Base-by-base conservation (phyloP, 2,329 filamentous ascomycete species). In the Diaporthe sp. region DNA sequence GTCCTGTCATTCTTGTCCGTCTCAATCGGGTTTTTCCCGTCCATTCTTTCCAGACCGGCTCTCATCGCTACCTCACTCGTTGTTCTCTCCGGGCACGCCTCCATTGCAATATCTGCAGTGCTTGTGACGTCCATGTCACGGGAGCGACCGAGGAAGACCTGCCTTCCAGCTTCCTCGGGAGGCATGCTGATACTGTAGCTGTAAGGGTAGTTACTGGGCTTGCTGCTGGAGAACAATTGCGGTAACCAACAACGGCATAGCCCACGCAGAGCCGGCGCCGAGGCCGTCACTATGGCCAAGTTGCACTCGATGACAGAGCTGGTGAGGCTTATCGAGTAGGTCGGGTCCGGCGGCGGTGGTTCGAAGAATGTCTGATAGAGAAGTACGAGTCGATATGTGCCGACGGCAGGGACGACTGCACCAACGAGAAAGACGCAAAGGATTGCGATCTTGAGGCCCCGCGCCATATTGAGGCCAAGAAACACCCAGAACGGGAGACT, bases 401-500 rank as follows among this genome's bases (percentile, higher is more conserved):
- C 79, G n/a, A 79, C 76, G 17, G 78, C 57, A 37, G 78, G 78
- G 34, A 65, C 61, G 42, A 65, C 42, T 47, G 42, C 82, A 7
- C 82, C 82, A 2, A 84, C 79, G 37, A 82, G 67, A 70, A 84
- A 83, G 28, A 84, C 79, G 65, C 81, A 80, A 25, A 82, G 49
- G 5, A 84, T 78, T 12, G 79, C 81, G 10, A 81, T 73, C 77
- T 83, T 84, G 39, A 80, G 78, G 42, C 81, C 79, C 39, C 74
- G 76, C 9, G 80, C 81, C 63, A 83, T 82, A 68, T 80, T 81
- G 25, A 83, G 81, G 25, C 80, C 79, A 3, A 79, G 74, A 44
- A 84, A 82, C 37, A 83, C 79, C 78, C 79, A 82, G 13, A 88
- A 81, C 0, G 87, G 87, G 5, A 88, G 77, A 0, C 81, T 80